These are phyloP conservation scores for Calonectria crousiana DNA, from an alignment of 2,329 filamentous ascomycete genomes.

Conservation along the genomic window DNA sequence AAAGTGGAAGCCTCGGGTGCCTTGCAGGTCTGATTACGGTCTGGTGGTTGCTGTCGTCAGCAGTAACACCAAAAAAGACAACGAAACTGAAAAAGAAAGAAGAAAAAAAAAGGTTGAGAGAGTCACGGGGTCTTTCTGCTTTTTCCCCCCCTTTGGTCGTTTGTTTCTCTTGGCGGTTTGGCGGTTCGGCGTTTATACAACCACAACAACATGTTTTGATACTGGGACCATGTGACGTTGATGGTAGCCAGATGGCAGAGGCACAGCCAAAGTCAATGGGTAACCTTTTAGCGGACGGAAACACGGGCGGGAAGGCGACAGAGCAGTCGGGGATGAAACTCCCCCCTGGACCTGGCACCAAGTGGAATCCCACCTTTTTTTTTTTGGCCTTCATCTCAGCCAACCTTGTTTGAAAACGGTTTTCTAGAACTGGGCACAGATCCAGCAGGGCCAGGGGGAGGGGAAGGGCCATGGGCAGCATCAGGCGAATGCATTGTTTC, in stretches of 20 bases:
- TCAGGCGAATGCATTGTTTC: neutral
- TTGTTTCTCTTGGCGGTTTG: neutral
- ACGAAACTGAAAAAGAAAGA: neutral
- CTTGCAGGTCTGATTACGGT: conserved; percentile 28
- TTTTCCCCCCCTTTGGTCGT: neutral
- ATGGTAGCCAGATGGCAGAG: conserved; percentile 6
- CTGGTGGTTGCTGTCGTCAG: conserved; percentile 21
- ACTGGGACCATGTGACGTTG: conserved; percentile 20
- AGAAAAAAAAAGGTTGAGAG: neutral
- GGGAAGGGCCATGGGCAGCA: neutral
- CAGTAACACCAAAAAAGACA: neutral
- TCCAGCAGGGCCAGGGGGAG: neutral
- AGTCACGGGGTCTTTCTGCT: neutral
- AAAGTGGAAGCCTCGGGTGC: conserved; percentile 28
- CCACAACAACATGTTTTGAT: neutral
- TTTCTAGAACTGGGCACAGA: conserved; percentile 20
- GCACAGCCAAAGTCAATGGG: conserved; percentile 8
- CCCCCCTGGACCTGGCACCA: conserved; percentile 20
- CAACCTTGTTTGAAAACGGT: conserved; percentile 17
- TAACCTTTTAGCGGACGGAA: neutral
- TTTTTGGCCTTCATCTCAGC: neutral
- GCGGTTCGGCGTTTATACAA: neutral
- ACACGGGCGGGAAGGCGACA: neutral
- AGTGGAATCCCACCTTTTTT: conserved; percentile 20
- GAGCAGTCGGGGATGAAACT: neutral